Base-by-base conservation (phyloP, 257 asterid genomes). In the Eucommia ulmoides region DNA sequence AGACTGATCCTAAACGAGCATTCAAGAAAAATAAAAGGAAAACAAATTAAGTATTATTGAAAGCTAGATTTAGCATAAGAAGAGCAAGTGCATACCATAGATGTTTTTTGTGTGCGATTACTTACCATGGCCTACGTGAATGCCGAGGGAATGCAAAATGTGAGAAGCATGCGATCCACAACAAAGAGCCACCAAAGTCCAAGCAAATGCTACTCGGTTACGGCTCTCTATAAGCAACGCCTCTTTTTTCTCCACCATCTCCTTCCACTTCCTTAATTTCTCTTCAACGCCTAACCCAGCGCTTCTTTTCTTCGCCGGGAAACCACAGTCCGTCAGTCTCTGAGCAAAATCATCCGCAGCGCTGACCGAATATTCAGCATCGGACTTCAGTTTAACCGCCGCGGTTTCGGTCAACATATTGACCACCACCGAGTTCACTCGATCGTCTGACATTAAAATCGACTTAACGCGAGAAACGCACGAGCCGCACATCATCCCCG, bases 401-500 rank as follows among this genome's bases (percentile, higher is more conserved):
- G 96, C 97, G 33, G 94, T 84, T 72, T 82, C 96, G 1, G 96
- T 88, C 81, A 88, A 47, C 87, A 82, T 74, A 49, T 88, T 84
- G 71, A 88, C 96, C 62, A 88, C 97, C 19, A 56, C 94, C 12
- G 96, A 78, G 48, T 76, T 89, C 10, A 88, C 96, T 55, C 97
- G 82, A 50, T 77, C 80, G 68, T 84, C 93, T 47, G 79, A 70
- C 17, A 93, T 61, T 33, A 84, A 17, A 46, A 88, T 82, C 53
- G 97, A 69, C 77, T 88, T 84, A 52, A 88, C 87, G 46, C 93
- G 96, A 19, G 93, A 72, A 17, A 70, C 97, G 50, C 97, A 82
- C 67, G 91, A 95, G 65, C 97, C 97, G 66, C 97, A 88, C 97
- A 88, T 88, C 96, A 88, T 88, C 33, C 97, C 97, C 6, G 84